Evolutionary conservation across 1,284 basidiomycete species (phyloP).

Genomic region (Anthracocystis walkeri): DNA sequence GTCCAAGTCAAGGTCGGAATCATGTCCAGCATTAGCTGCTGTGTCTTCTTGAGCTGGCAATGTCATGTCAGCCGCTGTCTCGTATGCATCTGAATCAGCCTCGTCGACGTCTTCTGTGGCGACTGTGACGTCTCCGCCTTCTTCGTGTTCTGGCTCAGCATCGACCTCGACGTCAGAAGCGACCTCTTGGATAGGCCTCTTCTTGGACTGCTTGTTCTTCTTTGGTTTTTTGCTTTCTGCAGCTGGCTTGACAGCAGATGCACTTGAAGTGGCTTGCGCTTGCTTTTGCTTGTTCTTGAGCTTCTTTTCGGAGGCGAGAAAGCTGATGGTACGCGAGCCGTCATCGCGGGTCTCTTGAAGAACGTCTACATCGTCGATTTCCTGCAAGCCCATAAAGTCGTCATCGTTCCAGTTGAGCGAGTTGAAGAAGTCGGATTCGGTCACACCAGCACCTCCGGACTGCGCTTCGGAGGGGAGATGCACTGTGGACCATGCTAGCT

Average conservation of each 20-base stretch:
- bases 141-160: conserved; percentile 19
- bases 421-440: conserved; percentile 53
- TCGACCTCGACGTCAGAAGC: conserved; percentile 17
- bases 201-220: conserved; percentile 22
- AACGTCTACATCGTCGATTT: conserved; percentile 64
- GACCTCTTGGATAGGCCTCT: conserved; percentile 35
- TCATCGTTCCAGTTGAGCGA: conserved; percentile 50
- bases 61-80: conserved; percentile 22
- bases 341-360: conserved; percentile 49
- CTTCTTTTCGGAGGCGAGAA: conserved; percentile 45
- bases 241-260: conserved; percentile 2
- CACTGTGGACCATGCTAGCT: conserved; percentile 53
- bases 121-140: conserved; percentile 16
- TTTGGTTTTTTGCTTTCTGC: background rate
- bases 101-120: conserved; percentile 21
- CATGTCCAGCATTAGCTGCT: conserved; percentile 2
- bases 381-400: conserved; percentile 67
- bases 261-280: conserved; percentile 25
- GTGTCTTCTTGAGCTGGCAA: conserved; percentile 18
- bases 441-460: conserved; percentile 46
- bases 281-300: conserved; percentile 32
- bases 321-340: conserved; percentile 50
- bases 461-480: conserved; percentile 49
- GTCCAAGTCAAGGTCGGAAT: conserved; percentile 38
- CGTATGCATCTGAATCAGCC: conserved; percentile 44